Conservation (phyloP, 75 land plant species). For the Pseudotsuga menziesii region DNA sequence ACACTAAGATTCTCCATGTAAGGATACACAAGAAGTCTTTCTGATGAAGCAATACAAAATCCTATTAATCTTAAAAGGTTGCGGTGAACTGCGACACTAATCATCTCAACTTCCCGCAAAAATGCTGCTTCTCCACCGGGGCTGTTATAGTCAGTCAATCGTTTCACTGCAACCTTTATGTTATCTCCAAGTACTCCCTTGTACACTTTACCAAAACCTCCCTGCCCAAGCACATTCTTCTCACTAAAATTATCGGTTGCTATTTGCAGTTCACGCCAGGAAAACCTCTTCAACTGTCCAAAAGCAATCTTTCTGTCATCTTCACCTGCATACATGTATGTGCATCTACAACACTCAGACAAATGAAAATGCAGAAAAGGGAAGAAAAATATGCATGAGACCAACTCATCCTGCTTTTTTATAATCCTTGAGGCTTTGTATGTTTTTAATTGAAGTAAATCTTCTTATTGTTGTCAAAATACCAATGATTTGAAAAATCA, state of each 20-base stretch:
- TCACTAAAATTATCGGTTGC: constrained; percentile 77
- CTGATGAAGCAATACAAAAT: constrained; percentile 73
- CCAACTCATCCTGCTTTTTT: neutral
- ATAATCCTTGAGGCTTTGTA: neutral
- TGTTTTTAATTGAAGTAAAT: neutral
- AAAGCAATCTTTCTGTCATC: constrained; percentile 72
- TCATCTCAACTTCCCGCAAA: constrained; percentile 77
- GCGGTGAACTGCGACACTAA: constrained; percentile 82
- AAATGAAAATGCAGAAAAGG: neutral
- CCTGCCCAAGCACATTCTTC: constrained; percentile 74
- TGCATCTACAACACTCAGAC: neutral
- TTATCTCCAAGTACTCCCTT: constrained; percentile 66
- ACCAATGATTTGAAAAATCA: neutral
- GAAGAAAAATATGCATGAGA: neutral
- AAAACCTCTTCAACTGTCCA: constrained; percentile 73
- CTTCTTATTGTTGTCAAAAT: neutral
- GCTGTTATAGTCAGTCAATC: constrained; percentile 60
- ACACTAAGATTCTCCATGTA: constrained; percentile 80
- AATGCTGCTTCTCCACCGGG: constrained; percentile 74
- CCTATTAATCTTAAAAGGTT: constrained; percentile 73
- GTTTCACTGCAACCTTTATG: constrained; percentile 73
- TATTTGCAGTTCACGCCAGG: constrained; percentile 67
- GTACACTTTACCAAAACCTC: constrained; percentile 83
- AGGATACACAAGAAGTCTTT: constrained; percentile 83
- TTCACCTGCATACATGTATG: constrained; percentile 40